These are phyloP conservation scores for Marasmius oreades DNA, from an alignment of 1,284 basidiomycete species.

Conservation along the genomic window DNA sequence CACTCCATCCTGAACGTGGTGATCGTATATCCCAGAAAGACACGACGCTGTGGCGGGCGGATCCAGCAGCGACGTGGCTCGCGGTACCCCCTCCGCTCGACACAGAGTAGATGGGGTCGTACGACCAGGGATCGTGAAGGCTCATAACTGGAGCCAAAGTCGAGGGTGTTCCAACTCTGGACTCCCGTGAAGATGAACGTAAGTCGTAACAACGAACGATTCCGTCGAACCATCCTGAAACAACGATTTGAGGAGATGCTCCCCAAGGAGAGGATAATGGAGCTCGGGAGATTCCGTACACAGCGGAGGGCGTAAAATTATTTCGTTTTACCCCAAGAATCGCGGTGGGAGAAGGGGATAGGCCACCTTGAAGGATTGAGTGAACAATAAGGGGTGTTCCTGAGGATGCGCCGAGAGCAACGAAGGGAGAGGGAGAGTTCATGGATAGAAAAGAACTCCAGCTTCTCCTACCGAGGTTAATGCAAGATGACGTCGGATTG, in stretches of 20 bases:
- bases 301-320: slow-evolving; percentile 44
- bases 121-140: slow-evolving; percentile 60
- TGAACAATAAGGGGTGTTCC: slow-evolving; percentile 55
- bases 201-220: slow-evolving; percentile 68
- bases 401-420: slow-evolving; percentile 64
- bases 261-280: slow-evolving; percentile 62
- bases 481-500: slow-evolving; percentile 23
- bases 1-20: slow-evolving; percentile 60
- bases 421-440: slow-evolving; percentile 50
- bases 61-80: slow-evolving; percentile 65
- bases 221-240: slow-evolving; percentile 80
- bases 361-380: slow-evolving; percentile 40
- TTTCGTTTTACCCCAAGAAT: slow-evolving; percentile 33
- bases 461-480: slow-evolving; percentile 47
- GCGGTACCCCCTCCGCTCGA: slow-evolving; percentile 66
- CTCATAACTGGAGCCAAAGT: slow-evolving; percentile 53
- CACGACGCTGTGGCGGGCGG: slow-evolving; percentile 69
- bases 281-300: slow-evolving; percentile 63
- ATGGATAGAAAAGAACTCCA: slow-evolving; percentile 60
- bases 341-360: slow-evolving; percentile 44
- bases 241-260: slow-evolving; percentile 63
- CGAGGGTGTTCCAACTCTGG: slow-evolving; percentile 13
- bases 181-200: slow-evolving; percentile 38
- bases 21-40: slow-evolving; percentile 75
- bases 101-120: slow-evolving; percentile 70